A percentile compares a stretch with the other conserved stretches of the same genome.
phyloP scores from a whole-genome alignment of 1,139 yeast species.

The Candida mesenterica region DNA sequence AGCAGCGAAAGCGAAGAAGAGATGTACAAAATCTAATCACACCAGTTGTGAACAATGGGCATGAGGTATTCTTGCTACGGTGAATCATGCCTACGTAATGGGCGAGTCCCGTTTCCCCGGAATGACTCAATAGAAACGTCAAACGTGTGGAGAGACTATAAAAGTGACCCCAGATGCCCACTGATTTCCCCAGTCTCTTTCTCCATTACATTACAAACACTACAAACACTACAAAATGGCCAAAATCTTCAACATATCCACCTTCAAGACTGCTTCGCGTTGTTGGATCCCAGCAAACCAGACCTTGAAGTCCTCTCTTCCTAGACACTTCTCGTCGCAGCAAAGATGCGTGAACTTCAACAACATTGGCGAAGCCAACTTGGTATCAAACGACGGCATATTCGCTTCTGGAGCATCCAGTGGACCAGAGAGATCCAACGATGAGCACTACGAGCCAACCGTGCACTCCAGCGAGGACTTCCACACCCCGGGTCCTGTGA shows the following conservation, averaged over 20 bases:
- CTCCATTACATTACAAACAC: no score
- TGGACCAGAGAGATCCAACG: slow-evolving; percentile 13
- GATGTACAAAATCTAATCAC: no score
- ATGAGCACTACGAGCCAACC: slow-evolving; percentile 40
- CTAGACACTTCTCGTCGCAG: slow-evolving; percentile 34
- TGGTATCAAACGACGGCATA: slow-evolving; percentile 40
- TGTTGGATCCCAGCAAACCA: slow-evolving; percentile 41
- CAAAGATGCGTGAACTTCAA: slow-evolving; percentile 41
- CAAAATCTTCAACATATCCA: slow-evolving; percentile 35
- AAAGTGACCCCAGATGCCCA: not conserved
- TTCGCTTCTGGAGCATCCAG: slow-evolving; percentile 16
- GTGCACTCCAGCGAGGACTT: slow-evolving; percentile 43
- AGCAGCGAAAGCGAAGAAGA: no score
- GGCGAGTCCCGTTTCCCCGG: no score
- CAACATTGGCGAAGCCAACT: slow-evolving; percentile 30
- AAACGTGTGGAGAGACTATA: no score
- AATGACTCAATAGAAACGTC: no score
- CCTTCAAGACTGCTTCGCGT: slow-evolving; percentile 45
- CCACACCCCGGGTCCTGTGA: slow-evolving; percentile 48
- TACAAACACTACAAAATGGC: slow-evolving; percentile 22
- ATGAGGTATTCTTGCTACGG: no score
- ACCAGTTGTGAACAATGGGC: no score
- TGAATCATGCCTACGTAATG: no score
- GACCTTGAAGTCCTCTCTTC: slow-evolving; percentile 12
- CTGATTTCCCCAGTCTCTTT: no score